Conservation (phyloP, 345 rosid species). For the Toxicodendron radicans region DNA sequence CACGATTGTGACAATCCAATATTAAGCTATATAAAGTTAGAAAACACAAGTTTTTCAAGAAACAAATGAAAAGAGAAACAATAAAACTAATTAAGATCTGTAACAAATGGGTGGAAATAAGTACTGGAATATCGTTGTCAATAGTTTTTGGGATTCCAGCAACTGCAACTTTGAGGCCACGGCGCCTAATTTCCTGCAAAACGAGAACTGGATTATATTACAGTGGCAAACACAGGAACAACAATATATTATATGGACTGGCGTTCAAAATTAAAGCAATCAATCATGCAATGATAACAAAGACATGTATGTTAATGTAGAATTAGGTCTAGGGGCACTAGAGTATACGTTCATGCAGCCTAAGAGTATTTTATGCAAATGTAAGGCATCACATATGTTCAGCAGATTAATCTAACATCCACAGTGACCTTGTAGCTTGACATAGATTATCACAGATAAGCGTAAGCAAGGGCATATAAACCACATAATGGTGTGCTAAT, state of each 20-base stretch:
- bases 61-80: conserved; percentile 6
- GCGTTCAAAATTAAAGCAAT: conserved; percentile 14
- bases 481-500: background rate
- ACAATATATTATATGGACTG: background rate
- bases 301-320: background rate
- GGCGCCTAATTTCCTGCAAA: conserved; percentile 71
- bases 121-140: conserved; percentile 92
- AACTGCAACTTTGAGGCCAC: conserved; percentile 79
- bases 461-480: background rate
- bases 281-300: background rate
- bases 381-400: background rate
- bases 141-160: conserved; percentile 93
- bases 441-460: background rate
- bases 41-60: background rate
- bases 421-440: background rate
- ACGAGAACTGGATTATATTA: conserved; percentile 10
- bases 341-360: background rate
- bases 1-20: conserved; percentile 15
- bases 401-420: background rate
- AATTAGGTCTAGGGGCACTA: background rate
- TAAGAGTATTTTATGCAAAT: background rate
- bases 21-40: conserved; percentile 12
- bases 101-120: conserved; percentile 8
- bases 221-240: background rate
- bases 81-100: conserved; percentile 16